phyloP scores from a whole-genome alignment of 2,329 filamentous ascomycete genomes.

The Cladorrhinum sp. region DNA sequence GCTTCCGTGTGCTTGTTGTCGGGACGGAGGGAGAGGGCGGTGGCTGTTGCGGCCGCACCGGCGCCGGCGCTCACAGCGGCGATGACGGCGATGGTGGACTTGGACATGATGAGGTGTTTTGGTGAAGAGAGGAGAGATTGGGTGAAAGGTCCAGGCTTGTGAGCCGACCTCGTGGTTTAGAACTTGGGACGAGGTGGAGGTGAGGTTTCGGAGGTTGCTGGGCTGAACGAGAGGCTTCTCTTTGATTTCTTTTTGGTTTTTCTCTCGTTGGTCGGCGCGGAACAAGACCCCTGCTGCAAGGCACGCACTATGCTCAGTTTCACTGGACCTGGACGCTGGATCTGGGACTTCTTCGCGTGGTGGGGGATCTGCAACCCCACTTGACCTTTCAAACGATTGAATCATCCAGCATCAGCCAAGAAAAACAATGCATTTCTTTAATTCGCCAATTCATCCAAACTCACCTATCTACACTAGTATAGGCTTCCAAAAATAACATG shows the following conservation, averaged over 20 bases:
- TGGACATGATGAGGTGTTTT: conserved; percentile 61
- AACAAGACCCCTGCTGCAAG: not conserved
- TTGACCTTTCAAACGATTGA: not conserved
- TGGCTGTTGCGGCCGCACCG: conserved; percentile 69
- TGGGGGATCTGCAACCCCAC: not conserved
- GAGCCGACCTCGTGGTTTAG: not conserved
- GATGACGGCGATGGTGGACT: conserved; percentile 70
- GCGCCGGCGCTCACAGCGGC: conserved; percentile 73
- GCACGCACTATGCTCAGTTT: not conserved
- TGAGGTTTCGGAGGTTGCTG: not conserved
- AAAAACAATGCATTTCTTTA: not conserved
- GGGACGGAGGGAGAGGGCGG: conserved; percentile 60
- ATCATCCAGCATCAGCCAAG: not conserved
- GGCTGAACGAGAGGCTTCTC: not conserved
- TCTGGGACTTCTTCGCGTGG: not conserved
- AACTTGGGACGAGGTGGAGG: not conserved
- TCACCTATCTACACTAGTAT: no score
- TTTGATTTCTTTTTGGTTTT: not conserved
- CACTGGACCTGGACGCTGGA: not conserved
- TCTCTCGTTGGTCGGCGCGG: not conserved
- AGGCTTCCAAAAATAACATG: not conserved
- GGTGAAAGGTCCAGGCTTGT: not conserved
- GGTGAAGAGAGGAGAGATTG: not conserved
- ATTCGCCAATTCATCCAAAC: not conserved
- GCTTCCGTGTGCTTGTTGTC: conserved; percentile 42